phyloP scores from a whole-genome alignment of 1,284 basidiomycete genomes.

The Chalciporus piperatoides region DNA sequence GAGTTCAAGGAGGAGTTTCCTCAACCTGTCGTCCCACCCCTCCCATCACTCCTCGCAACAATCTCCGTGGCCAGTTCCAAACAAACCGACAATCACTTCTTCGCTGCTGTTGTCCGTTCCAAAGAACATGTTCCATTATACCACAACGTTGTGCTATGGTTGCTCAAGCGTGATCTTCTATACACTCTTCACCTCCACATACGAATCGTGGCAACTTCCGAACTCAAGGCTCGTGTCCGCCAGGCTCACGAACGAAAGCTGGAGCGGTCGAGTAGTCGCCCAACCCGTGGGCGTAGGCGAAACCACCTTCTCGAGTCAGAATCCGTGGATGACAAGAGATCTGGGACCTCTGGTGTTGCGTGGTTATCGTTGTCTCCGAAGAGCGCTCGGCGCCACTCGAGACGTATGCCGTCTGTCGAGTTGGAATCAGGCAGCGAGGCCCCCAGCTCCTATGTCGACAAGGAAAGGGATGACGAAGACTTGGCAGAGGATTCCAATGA shows the following conservation, averaged over 20 bases:
- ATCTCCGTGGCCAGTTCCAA: constrained; percentile 67
- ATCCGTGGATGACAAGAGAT: constrained; percentile 22
- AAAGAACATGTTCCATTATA: constrained; percentile 71
- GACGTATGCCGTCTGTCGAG: constrained; percentile 43
- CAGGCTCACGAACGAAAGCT: constrained; percentile 43
- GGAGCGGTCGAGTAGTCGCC: constrained; percentile 34
- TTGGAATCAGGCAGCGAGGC: constrained; percentile 41
- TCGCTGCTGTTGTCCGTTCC: constrained; percentile 66
- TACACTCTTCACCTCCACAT: constrained; percentile 84
- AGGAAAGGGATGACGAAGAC: constrained; percentile 32
- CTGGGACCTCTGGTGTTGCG: constrained; percentile 25
- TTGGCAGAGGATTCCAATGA: constrained; percentile 36
- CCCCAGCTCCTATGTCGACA: constrained; percentile 23
- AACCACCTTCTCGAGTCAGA: constrained; percentile 24
- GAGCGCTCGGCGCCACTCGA: constrained; percentile 42
- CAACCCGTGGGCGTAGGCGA: constrained; percentile 22
- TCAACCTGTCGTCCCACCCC: constrained; percentile 58
- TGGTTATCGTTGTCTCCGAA: constrained; percentile 54
- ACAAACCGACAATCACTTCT: constrained; percentile 65
- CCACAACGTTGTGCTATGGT: constrained; percentile 86
- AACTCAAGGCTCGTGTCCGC: constrained; percentile 68
- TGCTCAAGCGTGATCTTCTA: constrained; percentile 83
- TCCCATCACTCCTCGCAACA: constrained; percentile 69
- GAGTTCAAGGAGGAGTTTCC: constrained; percentile 72
- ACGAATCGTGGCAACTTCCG: constrained; percentile 75